phyloP scores from a whole-genome alignment of 192 early-diverging fungal genomes.

The Radiomyces spectabilis region DNA sequence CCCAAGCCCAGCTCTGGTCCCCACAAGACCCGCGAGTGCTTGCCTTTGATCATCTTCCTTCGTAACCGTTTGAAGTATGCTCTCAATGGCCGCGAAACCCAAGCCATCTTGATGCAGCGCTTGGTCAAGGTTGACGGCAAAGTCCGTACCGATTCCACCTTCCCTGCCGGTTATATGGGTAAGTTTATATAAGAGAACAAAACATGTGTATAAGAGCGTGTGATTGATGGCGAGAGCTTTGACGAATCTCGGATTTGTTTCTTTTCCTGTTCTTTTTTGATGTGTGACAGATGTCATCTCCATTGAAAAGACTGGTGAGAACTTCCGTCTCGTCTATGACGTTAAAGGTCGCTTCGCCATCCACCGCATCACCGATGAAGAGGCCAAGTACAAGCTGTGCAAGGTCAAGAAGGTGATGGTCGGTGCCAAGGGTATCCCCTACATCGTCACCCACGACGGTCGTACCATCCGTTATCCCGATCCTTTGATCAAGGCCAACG shows the following conservation, averaged over 20 bases:
- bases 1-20: conserved; percentile 96
- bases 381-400: conserved; percentile 99
- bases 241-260: conserved; percentile 7
- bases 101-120: conserved; percentile 95
- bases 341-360: conserved; percentile 99
- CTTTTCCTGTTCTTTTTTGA: background rate
- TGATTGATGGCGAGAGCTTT: conserved; percentile 2
- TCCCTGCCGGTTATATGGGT: conserved; percentile 97
- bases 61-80: conserved; percentile 99
- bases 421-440: conserved; percentile 94
- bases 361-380: conserved; percentile 97
- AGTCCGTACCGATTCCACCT: conserved; percentile 94
- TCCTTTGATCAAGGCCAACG: conserved; percentile 98
- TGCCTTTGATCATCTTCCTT: conserved; percentile 96
- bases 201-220: background rate
- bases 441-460: conserved; percentile 97
- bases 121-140: conserved; percentile 99
- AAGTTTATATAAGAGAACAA: conserved; percentile 20
- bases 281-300: conserved; percentile 70
- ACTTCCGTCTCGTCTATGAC: conserved; percentile 99
- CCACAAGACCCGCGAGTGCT: conserved; percentile 99
- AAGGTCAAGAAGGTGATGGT: conserved; percentile 96
- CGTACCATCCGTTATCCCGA: conserved; percentile 99
- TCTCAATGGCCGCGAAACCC: conserved; percentile 94
- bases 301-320: conserved; percentile 95